Evolutionary conservation across 2,329 filamentous ascomycete species (phyloP), one percentile per base, ranked within the genome.

Genomic region (Malbranchea cinnamomea): DNA sequence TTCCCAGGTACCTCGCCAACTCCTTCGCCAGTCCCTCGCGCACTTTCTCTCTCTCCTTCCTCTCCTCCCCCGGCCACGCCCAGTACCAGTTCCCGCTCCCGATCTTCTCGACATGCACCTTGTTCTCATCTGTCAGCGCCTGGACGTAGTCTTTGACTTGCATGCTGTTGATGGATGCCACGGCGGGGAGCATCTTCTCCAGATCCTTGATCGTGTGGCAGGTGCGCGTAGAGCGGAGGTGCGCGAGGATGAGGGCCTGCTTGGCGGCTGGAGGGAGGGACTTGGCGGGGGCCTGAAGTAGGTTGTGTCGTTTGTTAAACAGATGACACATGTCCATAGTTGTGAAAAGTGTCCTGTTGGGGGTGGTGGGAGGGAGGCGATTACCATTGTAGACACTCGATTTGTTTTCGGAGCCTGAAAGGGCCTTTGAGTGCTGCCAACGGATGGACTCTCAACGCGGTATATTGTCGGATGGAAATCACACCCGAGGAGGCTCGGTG

Each of bases 61-160:
- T 64, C 43, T 68, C 68, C 31, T 76, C 70, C 16, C 63, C 69
- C 11, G 53, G 59, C 46, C 78, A 78, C 38, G 63, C 67, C 74
- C 74, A 79, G 53, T 78, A 78, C 74, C 74, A 79, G 48, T 78
- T 78, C 16, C 71, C 73, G 38, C 63, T 74, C 24, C 74, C 74
- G 42, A 79, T 78, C 50, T 78, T 78, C 54, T 78, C 74, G 16
- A 75, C 67, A 11, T 64, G 63, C 37, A 78, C 66, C 41, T 66
- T 63, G 42, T 60, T 61, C 33, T 78, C 74, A 42, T 77, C 71
- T 6, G 60, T 56, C 12, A 78, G 61, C 4, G 63, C 57, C 46
- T 75, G 71, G 11, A 78, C 55, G 44, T 72, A 75, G 43, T 78
- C 74, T 50, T 75, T 76, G 26, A 74, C 69, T 45, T 74, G 69